These are phyloP conservation scores for Phylloporus arenicola DNA, from an alignment of 768 basidiomycete genomes.

Conservation along the genomic window DNA sequence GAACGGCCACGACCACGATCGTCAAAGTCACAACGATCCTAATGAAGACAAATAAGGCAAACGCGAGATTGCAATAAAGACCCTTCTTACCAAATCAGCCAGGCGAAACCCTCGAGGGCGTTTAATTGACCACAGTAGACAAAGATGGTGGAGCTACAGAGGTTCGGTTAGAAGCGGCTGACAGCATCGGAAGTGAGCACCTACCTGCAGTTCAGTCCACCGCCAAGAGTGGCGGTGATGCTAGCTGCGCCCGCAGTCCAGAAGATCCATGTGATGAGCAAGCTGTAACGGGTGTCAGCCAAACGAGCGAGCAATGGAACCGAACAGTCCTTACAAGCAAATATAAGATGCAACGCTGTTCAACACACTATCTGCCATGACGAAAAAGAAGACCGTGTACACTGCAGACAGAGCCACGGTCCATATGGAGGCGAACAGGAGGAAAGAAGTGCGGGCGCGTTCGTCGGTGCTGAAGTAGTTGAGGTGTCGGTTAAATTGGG, in stretches of 20 bases:
- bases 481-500: constrained; percentile 52
- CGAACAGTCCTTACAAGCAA: constrained; percentile 45
- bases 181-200: constrained; percentile 14
- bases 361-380: constrained; percentile 42
- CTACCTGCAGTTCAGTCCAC: constrained; percentile 65
- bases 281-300: constrained; percentile 34
- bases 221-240: constrained; percentile 60
- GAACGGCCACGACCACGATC: constrained; percentile 52
- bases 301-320: not conserved
- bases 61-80: not conserved
- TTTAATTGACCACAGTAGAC: constrained; percentile 74
- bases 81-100: constrained; percentile 60
- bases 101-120: constrained; percentile 69
- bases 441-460: constrained; percentile 60
- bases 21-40: constrained; percentile 65
- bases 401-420: constrained; percentile 51
- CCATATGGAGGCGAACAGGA: constrained; percentile 70
- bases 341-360: constrained; percentile 62
- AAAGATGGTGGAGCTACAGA: constrained; percentile 35
- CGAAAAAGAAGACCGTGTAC: constrained; percentile 52
- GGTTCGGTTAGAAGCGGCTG: not conserved
- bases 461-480: constrained; percentile 45
- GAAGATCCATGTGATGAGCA: constrained; percentile 68
- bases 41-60: not conserved
- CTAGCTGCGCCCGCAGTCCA: constrained; percentile 74